These are phyloP conservation scores for Pyrenochaeta sp. DNA, from an alignment of 2,329 filamentous ascomycete genomes.

Conservation along the genomic window DNA sequence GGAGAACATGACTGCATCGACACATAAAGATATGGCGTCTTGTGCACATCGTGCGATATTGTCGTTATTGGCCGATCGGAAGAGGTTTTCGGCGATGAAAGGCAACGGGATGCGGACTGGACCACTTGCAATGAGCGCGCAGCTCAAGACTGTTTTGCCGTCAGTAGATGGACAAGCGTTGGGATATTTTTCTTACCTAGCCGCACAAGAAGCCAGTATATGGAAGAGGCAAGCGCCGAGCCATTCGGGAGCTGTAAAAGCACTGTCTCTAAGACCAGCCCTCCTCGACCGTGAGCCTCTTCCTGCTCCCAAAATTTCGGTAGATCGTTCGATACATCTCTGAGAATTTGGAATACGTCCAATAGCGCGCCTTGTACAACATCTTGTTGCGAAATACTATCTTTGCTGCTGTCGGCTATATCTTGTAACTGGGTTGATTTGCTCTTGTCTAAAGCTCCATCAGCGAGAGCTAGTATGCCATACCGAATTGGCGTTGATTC, in stretches of 20 bases:
- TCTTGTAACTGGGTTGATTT: constrained; percentile 36
- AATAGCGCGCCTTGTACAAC: constrained; percentile 2
- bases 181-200: constrained; percentile 16
- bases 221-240: constrained; percentile 8
- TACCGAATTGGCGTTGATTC: constrained; percentile 56
- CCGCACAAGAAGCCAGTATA: constrained; percentile 27
- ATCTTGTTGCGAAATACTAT: constrained; percentile 52
- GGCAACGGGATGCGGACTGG: constrained; percentile 18
- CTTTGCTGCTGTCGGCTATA: constrained; percentile 51
- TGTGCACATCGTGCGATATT: constrained; percentile 19
- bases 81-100: constrained; percentile 1
- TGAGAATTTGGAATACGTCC: constrained; percentile 5
- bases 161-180: constrained; percentile 1
- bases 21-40: constrained; percentile 24
- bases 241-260: constrained; percentile 7
- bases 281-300: not conserved
- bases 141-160: constrained; percentile 21
- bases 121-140: constrained; percentile 15
- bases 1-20: constrained; percentile 26
- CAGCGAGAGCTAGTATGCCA: constrained; percentile 62
- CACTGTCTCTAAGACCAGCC: constrained; percentile 7
- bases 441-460: constrained; percentile 4
- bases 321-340: constrained; percentile 11
- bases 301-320: constrained; percentile 16
- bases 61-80: not conserved